Conservation (phyloP, 495 filamentous ascomycete species). For the Apodospora peruviana region DNA sequence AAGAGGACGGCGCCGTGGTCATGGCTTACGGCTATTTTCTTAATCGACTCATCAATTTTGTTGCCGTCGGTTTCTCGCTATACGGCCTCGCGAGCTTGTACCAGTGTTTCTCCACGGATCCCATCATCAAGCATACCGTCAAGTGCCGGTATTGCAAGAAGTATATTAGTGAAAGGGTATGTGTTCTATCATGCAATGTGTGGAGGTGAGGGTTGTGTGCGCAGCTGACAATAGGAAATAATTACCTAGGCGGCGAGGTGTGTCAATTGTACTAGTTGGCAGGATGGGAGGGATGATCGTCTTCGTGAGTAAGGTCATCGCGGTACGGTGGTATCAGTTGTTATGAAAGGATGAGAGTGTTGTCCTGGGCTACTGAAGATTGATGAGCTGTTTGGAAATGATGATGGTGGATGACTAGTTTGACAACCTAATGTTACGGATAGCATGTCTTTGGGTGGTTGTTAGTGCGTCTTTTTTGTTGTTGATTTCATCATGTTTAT, state of each 20-base stretch:
- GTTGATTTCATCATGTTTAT: background rate
- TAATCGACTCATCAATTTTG: conserved; percentile 60
- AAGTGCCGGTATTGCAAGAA: conserved; percentile 71
- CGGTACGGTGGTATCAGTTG: background rate
- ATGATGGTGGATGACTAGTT: background rate
- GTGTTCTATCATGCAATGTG: background rate
- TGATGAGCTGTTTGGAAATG: no score
- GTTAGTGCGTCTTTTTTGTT: background rate
- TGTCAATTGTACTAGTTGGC: conserved; percentile 70
- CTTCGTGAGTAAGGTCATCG: background rate
- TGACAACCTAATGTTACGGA: no score
- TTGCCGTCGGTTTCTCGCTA: conserved; percentile 59
- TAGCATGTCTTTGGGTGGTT: no score
- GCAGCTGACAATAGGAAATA: background rate
- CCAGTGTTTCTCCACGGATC: conserved; percentile 53
- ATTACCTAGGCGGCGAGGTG: conserved; percentile 60
- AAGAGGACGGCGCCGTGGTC: conserved; percentile 65
- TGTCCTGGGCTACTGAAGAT: no score
- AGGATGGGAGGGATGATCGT: conserved; percentile 65
- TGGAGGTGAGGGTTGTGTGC: background rate
- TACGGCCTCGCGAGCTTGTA: conserved; percentile 64
- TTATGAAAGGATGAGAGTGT: no score
- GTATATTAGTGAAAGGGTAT: conserved; percentile 58
- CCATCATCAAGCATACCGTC: conserved; percentile 64
- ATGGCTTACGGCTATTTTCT: conserved; percentile 71